These are phyloP conservation scores for Buddleja alternifolia DNA, from an alignment of 257 asterid species.

Conservation along the genomic window DNA sequence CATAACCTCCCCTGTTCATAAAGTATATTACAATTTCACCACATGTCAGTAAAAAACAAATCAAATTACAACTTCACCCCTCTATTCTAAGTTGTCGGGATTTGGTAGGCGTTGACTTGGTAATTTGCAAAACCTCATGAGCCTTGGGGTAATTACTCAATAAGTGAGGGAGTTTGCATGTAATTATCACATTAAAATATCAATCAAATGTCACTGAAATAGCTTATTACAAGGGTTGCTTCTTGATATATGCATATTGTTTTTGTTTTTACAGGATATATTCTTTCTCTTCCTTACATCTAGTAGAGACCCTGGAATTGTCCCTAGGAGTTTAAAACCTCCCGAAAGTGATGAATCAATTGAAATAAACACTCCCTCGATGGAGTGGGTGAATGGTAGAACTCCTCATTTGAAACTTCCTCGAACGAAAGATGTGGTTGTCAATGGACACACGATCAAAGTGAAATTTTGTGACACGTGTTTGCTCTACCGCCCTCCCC, in stretches of 20 bases:
- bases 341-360: constrained; percentile 61
- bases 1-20: too few species aligned
- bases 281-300: constrained; percentile 73
- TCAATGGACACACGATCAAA: constrained; percentile 73
- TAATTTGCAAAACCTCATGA: too few species aligned
- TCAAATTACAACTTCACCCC: background rate
- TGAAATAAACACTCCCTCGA: constrained; percentile 65
- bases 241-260: constrained; percentile 13
- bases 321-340: constrained; percentile 66
- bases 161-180: too few species aligned
- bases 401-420: constrained; percentile 79
- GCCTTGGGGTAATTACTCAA: too few species aligned
- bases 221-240: background rate
- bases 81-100: background rate
- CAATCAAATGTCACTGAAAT: background rate
- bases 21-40: too few species aligned
- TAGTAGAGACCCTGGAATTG: constrained; percentile 83
- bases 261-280: constrained; percentile 60
- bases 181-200: background rate
- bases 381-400: constrained; percentile 88
- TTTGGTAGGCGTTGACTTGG: too few species aligned
- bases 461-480: constrained; percentile 90
- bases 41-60: too few species aligned
- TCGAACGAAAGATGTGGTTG: constrained; percentile 65
- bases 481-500: constrained; percentile 91